Evolutionary conservation across 495 filamentous ascomycete species (phyloP).

Genomic region (Friedmanniomyces simplex): DNA sequence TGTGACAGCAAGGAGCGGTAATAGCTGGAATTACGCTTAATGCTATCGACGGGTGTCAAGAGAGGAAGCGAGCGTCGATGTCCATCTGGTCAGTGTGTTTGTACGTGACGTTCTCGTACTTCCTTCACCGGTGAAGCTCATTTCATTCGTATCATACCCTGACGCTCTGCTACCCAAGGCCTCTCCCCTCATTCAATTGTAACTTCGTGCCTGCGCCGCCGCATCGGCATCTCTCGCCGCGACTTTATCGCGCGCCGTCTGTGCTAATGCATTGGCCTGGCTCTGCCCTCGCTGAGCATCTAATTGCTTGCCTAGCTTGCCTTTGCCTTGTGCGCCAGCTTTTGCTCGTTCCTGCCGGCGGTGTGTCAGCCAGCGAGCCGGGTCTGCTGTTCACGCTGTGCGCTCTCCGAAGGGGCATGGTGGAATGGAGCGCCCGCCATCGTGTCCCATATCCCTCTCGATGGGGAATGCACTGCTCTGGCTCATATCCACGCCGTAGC

Average conservation of each 20-base stretch:
- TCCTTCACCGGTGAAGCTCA: no score
- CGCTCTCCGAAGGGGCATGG: not conserved
- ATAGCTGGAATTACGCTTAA: no score
- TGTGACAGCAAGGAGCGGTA: no score
- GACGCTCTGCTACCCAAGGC: no score
- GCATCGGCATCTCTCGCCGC: slow-evolving; percentile 22
- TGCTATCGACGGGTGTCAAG: no score
- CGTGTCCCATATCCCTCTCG: no score
- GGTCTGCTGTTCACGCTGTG: not conserved
- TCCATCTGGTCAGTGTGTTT: no score
- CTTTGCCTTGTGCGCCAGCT: slow-evolving; percentile 7
- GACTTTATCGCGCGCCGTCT: slow-evolving; percentile 18
- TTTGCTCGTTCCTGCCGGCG: slow-evolving; percentile 12
- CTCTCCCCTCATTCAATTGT: slow-evolving; percentile 10
- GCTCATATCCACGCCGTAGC: slow-evolving; percentile 16
- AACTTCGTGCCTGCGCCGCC: slow-evolving; percentile 16
- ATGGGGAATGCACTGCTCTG: no score
- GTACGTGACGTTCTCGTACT: no score
- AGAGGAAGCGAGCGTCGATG: no score
- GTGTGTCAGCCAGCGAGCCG: not conserved
- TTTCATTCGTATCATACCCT: no score
- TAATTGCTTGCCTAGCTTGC: slow-evolving; percentile 19
- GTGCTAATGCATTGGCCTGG: slow-evolving; percentile 16
- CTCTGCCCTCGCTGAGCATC: slow-evolving; percentile 20
- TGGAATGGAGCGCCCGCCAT: no score